These are phyloP conservation scores for Incumbomyces lentus DNA, from an alignment of 2,329 filamentous ascomycete species.

Conservation along the genomic window DNA sequence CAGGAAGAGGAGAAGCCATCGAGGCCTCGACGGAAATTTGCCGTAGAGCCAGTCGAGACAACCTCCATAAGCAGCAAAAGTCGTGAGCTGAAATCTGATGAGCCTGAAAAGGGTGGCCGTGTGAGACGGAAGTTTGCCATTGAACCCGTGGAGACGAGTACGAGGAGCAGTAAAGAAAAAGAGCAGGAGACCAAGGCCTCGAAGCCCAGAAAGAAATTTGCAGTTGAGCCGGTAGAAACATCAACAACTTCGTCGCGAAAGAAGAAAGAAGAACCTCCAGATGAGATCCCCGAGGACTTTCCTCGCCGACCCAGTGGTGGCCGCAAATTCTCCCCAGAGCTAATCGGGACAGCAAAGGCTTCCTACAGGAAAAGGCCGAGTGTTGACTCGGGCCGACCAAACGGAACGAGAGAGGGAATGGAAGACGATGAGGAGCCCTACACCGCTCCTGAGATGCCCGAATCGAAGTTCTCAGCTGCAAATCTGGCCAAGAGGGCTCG, in stretches of 20 bases:
- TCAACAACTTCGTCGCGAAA: slow-evolving; percentile 27
- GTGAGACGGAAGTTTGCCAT: slow-evolving; percentile 29
- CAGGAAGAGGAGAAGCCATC: slow-evolving; percentile 8
- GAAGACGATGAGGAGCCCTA: slow-evolving; percentile 54
- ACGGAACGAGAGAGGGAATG: slow-evolving; percentile 56
- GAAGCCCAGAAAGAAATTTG: slow-evolving; percentile 25
- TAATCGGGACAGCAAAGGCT: slow-evolving; percentile 70
- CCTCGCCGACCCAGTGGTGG: slow-evolving; percentile 15
- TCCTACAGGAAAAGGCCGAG: slow-evolving; percentile 56
- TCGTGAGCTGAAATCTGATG: slow-evolving; percentile 13
- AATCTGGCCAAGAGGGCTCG: slow-evolving; percentile 28
- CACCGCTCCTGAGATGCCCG: slow-evolving; percentile 14
- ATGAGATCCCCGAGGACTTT: background rate
- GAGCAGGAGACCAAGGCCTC: slow-evolving; percentile 11
- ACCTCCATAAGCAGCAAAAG: slow-evolving; percentile 28
- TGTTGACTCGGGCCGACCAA: slow-evolving; percentile 37
- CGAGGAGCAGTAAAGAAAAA: slow-evolving; percentile 15
- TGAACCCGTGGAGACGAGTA: slow-evolving; percentile 22
- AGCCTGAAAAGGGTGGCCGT: slow-evolving; percentile 20
- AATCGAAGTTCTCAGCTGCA: slow-evolving; percentile 37
- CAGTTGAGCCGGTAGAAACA: slow-evolving; percentile 37
- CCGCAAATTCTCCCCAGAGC: slow-evolving; percentile 60
- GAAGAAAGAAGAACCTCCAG: slow-evolving; percentile 11
- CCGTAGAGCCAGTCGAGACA: slow-evolving; percentile 37
- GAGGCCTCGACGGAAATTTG: slow-evolving; percentile 25